These are phyloP conservation scores for Argentina anserina DNA, from an alignment of 306 rosid genomes.

Conservation along the genomic window DNA sequence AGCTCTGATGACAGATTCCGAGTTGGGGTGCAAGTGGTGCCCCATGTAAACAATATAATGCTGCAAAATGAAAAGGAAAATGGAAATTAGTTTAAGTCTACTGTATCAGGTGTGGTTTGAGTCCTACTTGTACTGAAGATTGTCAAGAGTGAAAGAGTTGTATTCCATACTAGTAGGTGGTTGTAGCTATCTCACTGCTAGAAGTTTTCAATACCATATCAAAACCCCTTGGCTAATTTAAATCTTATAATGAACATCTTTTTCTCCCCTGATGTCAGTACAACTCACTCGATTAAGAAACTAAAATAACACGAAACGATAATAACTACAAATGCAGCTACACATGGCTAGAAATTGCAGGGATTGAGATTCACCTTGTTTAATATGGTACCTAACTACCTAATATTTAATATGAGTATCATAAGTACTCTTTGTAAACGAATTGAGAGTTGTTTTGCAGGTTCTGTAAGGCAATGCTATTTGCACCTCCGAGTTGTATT, in stretches of 20 bases:
- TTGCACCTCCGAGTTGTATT: not conserved
- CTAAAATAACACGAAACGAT: not conserved
- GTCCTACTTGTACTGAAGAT: not conserved
- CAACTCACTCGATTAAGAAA: not conserved
- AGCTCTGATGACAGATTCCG: slow-evolving; percentile 49
- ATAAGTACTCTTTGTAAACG: too few relatives aligned
- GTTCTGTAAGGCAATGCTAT: not conserved
- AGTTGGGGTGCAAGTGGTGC: slow-evolving; percentile 56
- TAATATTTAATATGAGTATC: too few relatives aligned
- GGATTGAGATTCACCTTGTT: not conserved
- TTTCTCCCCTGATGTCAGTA: not conserved
- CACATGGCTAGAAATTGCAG: too few relatives aligned
- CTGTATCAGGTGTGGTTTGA: not conserved
- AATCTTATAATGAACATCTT: not conserved
- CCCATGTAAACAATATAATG: slow-evolving; percentile 71
- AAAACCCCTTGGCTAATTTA: not conserved
- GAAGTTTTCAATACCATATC: not conserved
- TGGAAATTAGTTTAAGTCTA: not conserved
- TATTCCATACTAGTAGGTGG: not conserved
- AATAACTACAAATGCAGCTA: not conserved
- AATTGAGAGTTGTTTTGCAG: not conserved
- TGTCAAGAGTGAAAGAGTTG: not conserved
- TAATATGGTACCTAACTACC: not conserved
- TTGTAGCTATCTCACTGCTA: not conserved
- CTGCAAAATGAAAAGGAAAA: slow-evolving; percentile 25